These are phyloP conservation scores for Aspergillus funiculosus DNA, from an alignment of 495 filamentous ascomycete genomes.

Conservation along the genomic window DNA sequence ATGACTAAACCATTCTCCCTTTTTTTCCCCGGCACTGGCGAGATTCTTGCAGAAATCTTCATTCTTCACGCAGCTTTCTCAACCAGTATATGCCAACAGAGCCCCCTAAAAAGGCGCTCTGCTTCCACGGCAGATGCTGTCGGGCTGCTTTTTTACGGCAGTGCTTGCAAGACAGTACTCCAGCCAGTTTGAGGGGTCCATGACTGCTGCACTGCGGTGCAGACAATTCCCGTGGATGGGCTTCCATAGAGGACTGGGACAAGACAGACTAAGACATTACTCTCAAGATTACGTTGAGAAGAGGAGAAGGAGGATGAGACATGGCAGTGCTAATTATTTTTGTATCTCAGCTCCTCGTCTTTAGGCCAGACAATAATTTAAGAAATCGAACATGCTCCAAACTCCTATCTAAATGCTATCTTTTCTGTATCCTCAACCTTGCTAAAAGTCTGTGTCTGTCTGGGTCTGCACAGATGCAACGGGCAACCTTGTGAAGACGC, in stretches of 20 bases:
- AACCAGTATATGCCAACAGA: slow-evolving; percentile 27
- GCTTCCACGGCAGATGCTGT: slow-evolving; percentile 26
- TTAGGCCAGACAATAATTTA: background rate
- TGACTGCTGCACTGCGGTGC: slow-evolving; percentile 20
- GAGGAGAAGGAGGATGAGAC: background rate
- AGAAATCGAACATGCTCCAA: background rate
- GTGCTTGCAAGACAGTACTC: slow-evolving; percentile 39
- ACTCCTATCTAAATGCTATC: background rate
- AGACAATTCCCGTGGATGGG: slow-evolving; percentile 32
- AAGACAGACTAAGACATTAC: slow-evolving; percentile 18
- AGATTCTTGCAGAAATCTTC: too few relatives aligned
- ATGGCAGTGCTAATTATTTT: background rate
- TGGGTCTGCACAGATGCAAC: slow-evolving; percentile 10
- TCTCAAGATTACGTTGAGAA: background rate
- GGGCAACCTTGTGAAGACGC: slow-evolving; percentile 32
- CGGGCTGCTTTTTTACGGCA: slow-evolving; percentile 20
- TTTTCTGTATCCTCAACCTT: background rate
- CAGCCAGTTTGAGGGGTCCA: slow-evolving; percentile 49
- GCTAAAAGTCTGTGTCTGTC: slow-evolving; percentile 1
- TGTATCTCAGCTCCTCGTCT: background rate
- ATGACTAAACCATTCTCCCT: too few relatives aligned
- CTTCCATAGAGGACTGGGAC: slow-evolving; percentile 49
- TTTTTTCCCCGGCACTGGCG: too few relatives aligned
- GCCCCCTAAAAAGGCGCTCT: background rate
- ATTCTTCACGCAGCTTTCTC: slow-evolving; percentile 33